Evolutionary conservation across 169 alveolate genomes (phyloP).

Genomic region (Amoebophrya sp.): DNA sequence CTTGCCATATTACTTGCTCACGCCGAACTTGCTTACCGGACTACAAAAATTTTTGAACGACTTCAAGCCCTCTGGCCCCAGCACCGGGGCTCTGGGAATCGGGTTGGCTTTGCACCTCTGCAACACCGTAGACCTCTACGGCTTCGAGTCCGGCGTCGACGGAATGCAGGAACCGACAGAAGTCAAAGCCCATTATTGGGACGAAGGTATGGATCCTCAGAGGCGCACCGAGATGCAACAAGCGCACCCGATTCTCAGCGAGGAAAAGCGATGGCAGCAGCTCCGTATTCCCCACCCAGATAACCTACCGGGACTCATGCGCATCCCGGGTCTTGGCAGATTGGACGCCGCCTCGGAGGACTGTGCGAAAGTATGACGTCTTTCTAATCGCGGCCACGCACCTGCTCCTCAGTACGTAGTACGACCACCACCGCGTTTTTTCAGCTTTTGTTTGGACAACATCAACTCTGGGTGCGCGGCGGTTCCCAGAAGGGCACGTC

Average conservation of each 20-base stretch:
- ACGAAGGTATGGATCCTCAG: neutral
- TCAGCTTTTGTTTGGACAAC: no score
- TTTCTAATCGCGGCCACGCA: no score
- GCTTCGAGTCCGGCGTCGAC: neutral
- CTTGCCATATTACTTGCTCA: neutral
- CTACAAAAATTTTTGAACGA: neutral
- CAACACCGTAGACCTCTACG: neutral
- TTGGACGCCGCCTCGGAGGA: no score
- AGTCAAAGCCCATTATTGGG: neutral
- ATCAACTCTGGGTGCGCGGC: no score
- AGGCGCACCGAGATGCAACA: neutral
- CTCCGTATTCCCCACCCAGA: neutral
- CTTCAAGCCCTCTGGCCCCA: neutral
- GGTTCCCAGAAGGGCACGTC: no score
- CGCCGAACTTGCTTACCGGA: neutral
- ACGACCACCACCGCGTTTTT: no score
- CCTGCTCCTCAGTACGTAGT: no score
- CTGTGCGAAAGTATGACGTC: no score
- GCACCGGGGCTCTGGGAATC: neutral
- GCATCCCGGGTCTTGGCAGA: no score
- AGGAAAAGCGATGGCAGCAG: neutral
- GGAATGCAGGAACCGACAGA: no score
- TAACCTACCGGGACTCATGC: no score
- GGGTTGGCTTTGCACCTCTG: neutral
- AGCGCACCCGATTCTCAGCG: conserved; percentile 19